Conservation (phyloP, 148 eudicot genomes). For the Nepenthes gracilis region DNA sequence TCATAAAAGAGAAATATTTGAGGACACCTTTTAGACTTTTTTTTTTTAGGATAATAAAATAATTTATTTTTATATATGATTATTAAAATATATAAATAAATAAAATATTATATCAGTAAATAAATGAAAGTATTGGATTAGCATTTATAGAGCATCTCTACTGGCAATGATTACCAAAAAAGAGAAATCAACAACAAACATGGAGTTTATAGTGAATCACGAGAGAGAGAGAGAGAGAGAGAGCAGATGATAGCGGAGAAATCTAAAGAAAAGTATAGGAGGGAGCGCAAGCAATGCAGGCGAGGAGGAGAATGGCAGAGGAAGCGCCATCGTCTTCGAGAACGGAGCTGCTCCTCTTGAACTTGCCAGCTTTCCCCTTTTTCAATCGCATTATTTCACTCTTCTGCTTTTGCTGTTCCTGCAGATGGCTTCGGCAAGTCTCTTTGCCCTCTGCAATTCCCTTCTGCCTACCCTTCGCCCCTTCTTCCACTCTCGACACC, state of each 20-base stretch:
- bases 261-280: constrained; percentile 4
- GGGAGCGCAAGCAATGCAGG: constrained; percentile 72
- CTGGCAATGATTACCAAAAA: too few species aligned
- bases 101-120: too few species aligned
- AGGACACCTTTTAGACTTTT: too few species aligned
- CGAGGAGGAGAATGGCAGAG: constrained; percentile 71
- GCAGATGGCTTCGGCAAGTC: constrained; percentile 4
- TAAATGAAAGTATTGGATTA: too few species aligned
- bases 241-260: not conserved
- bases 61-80: too few species aligned
- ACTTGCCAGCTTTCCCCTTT: constrained; percentile 52
- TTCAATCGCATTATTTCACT: constrained; percentile 28
- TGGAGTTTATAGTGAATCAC: too few species aligned
- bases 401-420: constrained; percentile 16
- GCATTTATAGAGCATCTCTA: too few species aligned
- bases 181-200: too few species aligned
- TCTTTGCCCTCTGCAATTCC: not conserved
- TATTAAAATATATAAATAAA: too few species aligned
- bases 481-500: constrained; percentile 68
- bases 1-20: too few species aligned
- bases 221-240: too few species aligned
- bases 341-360: constrained; percentile 68
- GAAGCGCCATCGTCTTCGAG: constrained; percentile 73
- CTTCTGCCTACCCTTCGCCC: constrained; percentile 30
- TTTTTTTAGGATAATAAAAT: too few species aligned